Conservation (phyloP, 2,329 filamentous ascomycete genomes). For the Calonectria montana region DNA sequence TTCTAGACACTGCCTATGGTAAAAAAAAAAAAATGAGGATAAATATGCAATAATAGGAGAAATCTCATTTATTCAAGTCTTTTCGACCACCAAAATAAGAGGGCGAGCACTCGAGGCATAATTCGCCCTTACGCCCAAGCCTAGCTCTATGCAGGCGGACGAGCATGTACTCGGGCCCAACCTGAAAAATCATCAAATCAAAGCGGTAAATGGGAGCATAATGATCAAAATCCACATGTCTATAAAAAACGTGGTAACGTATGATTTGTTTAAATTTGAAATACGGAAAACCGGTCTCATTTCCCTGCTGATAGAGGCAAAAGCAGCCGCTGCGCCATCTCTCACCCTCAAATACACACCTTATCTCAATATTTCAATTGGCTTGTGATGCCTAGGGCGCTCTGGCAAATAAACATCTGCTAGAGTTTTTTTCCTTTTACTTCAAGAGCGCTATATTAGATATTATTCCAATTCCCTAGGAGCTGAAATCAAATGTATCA, state of each 20-base stretch:
- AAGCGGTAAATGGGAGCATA: neutral
- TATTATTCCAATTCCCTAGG: neutral
- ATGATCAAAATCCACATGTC: too few species aligned
- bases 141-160: neutral
- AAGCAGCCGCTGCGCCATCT: too few species aligned
- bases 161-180: neutral
- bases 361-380: neutral
- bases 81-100: neutral
- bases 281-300: too few species aligned
- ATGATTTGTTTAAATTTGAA: too few species aligned
- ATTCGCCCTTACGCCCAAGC: neutral
- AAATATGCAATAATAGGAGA: neutral
- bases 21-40: too few species aligned
- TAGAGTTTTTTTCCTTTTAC: neutral
- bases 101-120: neutral
- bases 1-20: neutral
- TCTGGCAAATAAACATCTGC: neutral
- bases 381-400: neutral
- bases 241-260: too few species aligned
- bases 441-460: neutral
- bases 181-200: neutral
- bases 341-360: too few species aligned
- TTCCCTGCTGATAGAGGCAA: too few species aligned
- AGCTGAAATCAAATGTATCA: neutral
- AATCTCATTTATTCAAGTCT: neutral